Evolutionary conservation across 2,329 filamentous ascomycete species (phyloP).

Genomic region (Knufia fluminis): DNA sequence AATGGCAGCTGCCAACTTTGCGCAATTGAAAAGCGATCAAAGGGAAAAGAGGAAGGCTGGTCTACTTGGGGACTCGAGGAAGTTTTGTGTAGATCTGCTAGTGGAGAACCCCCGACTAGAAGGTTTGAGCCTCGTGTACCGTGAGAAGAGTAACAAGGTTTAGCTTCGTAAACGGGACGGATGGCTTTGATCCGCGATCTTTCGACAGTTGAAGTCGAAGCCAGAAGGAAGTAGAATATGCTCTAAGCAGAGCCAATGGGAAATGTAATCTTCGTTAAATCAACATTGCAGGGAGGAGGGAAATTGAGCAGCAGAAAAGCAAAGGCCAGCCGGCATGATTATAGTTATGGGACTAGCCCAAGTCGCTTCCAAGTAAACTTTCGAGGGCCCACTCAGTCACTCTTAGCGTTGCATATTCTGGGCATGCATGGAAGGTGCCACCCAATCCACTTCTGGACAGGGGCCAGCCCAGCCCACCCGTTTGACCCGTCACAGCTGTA

Average conservation of each 20-base stretch:
- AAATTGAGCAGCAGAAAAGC: slow-evolving; percentile 3
- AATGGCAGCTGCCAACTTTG: slow-evolving; percentile 3
- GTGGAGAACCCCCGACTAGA: neutral
- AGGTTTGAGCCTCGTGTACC: slow-evolving; percentile 1
- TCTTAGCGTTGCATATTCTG: neutral
- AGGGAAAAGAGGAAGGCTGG: neutral
- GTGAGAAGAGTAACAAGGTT: neutral
- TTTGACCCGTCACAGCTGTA: neutral
- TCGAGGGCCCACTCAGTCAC: neutral
- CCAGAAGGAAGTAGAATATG: slow-evolving; percentile 10
- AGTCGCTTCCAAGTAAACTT: neutral
- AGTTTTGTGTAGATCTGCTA: slow-evolving; percentile 2
- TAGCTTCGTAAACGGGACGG: slow-evolving; percentile 3
- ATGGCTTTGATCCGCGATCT: neutral
- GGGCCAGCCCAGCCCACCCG: neutral
- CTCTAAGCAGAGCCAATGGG: slow-evolving; percentile 5
- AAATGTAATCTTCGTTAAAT: slow-evolving; percentile 5
- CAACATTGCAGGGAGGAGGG: neutral
- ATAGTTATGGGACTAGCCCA: neutral
- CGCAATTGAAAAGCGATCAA: slow-evolving; percentile 5
- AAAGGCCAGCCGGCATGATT: neutral
- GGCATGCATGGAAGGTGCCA: neutral
- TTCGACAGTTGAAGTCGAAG: neutral
- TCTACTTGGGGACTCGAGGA: slow-evolving; percentile 3
- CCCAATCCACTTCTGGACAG: neutral